Conservation (phyloP, 352 stramenopile genomes). For the Globisporangium spiculum region DNA sequence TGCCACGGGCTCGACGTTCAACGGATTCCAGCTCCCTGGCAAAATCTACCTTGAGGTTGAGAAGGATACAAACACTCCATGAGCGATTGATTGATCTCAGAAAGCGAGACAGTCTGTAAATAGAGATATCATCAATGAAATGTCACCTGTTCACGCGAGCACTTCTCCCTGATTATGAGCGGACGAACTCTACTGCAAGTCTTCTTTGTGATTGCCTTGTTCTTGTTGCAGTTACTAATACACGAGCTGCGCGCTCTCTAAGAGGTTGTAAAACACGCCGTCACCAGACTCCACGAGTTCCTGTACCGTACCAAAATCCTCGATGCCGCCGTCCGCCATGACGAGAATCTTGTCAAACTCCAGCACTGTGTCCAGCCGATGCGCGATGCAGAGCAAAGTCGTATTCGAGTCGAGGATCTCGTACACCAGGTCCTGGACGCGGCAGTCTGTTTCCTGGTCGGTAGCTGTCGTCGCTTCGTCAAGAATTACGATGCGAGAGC, state of each 20-base stretch:
- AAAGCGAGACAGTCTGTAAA: neutral
- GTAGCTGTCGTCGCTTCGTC: conserved; percentile 93
- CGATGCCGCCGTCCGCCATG: conserved; percentile 64
- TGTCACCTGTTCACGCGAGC: neutral
- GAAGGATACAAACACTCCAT: neutral
- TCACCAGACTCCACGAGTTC: conserved; percentile 34
- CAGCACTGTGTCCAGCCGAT: conserved; percentile 92
- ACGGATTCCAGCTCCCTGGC: conserved; percentile 41
- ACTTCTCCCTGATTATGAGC: neutral
- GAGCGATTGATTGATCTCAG: neutral
- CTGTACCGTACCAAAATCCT: conserved; percentile 39
- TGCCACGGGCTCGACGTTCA: conserved; percentile 51
- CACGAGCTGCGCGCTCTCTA: conserved; percentile 46
- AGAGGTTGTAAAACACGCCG: conserved; percentile 45
- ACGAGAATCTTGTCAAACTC: conserved; percentile 91
- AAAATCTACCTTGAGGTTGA: conserved; percentile 38
- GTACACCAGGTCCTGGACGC: conserved; percentile 59
- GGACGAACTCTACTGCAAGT: neutral
- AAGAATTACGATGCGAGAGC: conserved; percentile 90
- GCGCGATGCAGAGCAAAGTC: conserved; percentile 94
- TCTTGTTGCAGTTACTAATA: conserved; percentile 2
- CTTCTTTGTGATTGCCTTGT: neutral
- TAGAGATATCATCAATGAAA: neutral
- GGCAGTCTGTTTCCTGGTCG: conserved; percentile 67
- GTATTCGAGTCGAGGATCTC: conserved; percentile 84